Evolutionary conservation across 2,329 filamentous ascomycete species (phyloP).

Genomic region (Thelonectria blattea): DNA sequence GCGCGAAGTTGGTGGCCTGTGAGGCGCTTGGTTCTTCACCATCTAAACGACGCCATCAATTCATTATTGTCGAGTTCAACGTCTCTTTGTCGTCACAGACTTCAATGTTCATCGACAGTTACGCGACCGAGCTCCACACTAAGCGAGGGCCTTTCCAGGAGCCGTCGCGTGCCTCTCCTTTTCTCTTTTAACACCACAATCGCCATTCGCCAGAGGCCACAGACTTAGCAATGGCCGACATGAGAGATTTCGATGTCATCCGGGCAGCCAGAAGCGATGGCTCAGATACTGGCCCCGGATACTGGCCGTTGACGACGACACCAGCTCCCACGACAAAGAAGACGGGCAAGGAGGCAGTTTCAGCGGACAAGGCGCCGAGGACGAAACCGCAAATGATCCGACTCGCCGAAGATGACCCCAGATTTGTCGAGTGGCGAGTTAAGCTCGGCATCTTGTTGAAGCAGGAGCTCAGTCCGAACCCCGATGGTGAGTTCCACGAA

Average conservation of each 20-base stretch:
- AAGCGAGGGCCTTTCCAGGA: background rate
- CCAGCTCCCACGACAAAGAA: slow-evolving; percentile 44
- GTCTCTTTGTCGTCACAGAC: background rate
- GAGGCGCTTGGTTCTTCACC: too few relatives aligned
- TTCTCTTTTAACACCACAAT: background rate
- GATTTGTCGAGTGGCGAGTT: slow-evolving; percentile 53
- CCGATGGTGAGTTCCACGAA: slow-evolving; percentile 43
- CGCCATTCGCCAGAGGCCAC: background rate
- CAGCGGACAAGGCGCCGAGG: slow-evolving; percentile 45
- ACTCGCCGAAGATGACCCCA: slow-evolving; percentile 50
- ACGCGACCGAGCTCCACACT: slow-evolving; percentile 13
- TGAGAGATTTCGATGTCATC: slow-evolving; percentile 50
- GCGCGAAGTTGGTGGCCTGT: background rate
- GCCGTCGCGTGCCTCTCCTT: background rate
- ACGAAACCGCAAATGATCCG: slow-evolving; percentile 52
- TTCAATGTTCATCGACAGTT: too few relatives aligned
- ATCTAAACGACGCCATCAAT: background rate
- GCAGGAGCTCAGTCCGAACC: slow-evolving; percentile 50
- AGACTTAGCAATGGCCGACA: slow-evolving; percentile 38
- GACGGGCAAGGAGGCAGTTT: slow-evolving; percentile 42
- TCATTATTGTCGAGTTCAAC: background rate
- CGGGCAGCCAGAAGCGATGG: slow-evolving; percentile 54
- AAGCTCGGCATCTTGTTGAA: slow-evolving; percentile 54
- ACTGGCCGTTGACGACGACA: slow-evolving; percentile 47
- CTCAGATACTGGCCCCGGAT: slow-evolving; percentile 51